Evolutionary conservation across 2,329 filamentous ascomycete species (phyloP).

Genomic region (Sporothrix euskadiensis): DNA sequence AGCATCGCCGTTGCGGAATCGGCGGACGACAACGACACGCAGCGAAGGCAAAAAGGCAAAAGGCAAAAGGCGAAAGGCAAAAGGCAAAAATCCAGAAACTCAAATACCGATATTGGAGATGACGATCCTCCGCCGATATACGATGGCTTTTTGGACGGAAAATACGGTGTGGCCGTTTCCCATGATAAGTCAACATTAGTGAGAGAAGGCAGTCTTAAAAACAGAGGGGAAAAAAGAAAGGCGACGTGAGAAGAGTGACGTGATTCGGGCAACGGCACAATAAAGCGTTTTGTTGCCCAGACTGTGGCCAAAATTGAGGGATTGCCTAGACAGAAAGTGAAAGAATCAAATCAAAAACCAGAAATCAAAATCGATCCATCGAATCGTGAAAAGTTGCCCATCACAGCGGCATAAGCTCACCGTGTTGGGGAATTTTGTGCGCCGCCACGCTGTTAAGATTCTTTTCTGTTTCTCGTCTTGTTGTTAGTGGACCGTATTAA

Average conservation of each 20-base stretch:
- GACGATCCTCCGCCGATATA: background rate
- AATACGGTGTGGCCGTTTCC: background rate
- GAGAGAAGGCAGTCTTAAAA: background rate
- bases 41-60: background rate
- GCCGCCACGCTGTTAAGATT: background rate
- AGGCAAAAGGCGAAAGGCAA: background rate
- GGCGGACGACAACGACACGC: background rate
- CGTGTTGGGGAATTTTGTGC: background rate
- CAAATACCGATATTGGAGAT: slow-evolving; percentile 4
- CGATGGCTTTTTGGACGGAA: background rate
- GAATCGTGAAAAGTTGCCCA: background rate
- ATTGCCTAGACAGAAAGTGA: background rate
- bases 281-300: background rate
- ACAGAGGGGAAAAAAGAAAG: background rate
- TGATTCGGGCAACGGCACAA: background rate
- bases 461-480: background rate
- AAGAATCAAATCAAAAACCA: background rate
- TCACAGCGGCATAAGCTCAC: background rate
- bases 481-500: slow-evolving; percentile 5
- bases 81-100: background rate
- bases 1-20: background rate
- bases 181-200: background rate
- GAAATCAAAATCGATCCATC: background rate
- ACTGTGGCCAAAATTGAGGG: background rate
- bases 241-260: background rate